phyloP scores from a whole-genome alignment of 2,329 filamentous ascomycete species.

The Verticillium isaacii region DNA sequence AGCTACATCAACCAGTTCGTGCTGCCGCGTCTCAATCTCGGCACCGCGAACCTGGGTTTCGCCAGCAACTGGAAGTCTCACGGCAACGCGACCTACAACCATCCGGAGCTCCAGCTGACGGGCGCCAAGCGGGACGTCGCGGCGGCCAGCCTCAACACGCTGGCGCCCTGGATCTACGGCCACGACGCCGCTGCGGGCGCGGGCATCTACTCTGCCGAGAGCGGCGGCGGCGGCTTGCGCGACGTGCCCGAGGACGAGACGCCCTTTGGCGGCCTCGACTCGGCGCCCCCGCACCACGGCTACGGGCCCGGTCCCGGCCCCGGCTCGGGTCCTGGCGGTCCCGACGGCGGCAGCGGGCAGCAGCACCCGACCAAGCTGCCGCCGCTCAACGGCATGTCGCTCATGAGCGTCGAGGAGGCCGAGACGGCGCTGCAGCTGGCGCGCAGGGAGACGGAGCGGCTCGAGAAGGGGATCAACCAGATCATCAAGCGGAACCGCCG shows the following conservation, averaged over 20 bases:
- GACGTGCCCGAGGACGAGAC: slow-evolving; percentile 15
- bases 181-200: slow-evolving; percentile 39
- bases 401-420: slow-evolving; percentile 60
- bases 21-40: slow-evolving; percentile 53
- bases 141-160: slow-evolving; percentile 46
- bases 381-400: slow-evolving; percentile 43
- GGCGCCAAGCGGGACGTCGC: slow-evolving; percentile 37
- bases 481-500: slow-evolving; percentile 57
- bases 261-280: slow-evolving; percentile 12
- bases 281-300: slow-evolving; percentile 4
- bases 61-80: slow-evolving; percentile 21
- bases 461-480: slow-evolving; percentile 57
- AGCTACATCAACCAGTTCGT: slow-evolving; percentile 68
- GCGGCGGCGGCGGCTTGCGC: slow-evolving; percentile 10
- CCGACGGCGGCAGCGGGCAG: neutral
- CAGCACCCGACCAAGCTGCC: slow-evolving; percentile 8
- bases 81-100: neutral
- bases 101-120: slow-evolving; percentile 6
- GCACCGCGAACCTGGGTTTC: slow-evolving; percentile 36
- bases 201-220: slow-evolving; percentile 29
- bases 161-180: slow-evolving; percentile 53
- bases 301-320: slow-evolving; percentile 3
- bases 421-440: slow-evolving; percentile 49
- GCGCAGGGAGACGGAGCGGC: slow-evolving; percentile 54
- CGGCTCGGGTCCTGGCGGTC: neutral